Evolutionary conservation across 2,329 filamentous ascomycete species (phyloP).

Genomic region (Colletotrichum sp.): DNA sequence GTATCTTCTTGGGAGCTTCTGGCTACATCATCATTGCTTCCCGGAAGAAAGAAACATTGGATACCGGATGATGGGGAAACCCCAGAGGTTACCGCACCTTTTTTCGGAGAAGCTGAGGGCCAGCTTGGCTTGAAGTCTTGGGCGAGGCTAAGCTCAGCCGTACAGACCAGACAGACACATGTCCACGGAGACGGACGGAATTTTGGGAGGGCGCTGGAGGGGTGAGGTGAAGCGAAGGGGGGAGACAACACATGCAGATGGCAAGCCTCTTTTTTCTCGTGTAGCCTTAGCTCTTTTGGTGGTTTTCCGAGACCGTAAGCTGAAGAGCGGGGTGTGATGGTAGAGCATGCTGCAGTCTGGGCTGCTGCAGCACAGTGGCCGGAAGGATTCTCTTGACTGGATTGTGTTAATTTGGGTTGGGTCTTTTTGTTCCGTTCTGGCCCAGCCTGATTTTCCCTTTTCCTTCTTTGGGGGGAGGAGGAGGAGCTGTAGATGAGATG

Average conservation of each 20-base stretch:
- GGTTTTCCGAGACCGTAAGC: slow-evolving; percentile 13
- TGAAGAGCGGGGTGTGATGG: background rate
- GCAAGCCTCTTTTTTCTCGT: background rate
- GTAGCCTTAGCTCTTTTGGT: background rate
- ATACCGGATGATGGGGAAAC: background rate
- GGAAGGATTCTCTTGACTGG: background rate
- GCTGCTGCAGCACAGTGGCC: background rate
- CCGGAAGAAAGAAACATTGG: background rate
- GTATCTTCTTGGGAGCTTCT: background rate
- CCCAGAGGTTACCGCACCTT: background rate
- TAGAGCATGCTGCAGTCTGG: background rate
- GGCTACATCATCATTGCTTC: background rate
- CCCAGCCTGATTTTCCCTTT: background rate
- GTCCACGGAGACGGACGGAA: background rate
- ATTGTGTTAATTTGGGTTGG: background rate
- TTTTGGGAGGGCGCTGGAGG: background rate
- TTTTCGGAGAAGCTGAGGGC: background rate
- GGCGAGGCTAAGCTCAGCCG: slow-evolving; percentile 2
- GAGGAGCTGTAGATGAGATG: background rate
- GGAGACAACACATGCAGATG: background rate
- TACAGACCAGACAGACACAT: background rate
- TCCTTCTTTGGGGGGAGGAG: background rate
- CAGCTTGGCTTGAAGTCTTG: background rate
- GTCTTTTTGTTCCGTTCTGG: background rate
- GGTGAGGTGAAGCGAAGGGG: background rate